Evolutionary conservation across 1,284 basidiomycete genomes (phyloP).

Genomic region (Albatrellus sp.): DNA sequence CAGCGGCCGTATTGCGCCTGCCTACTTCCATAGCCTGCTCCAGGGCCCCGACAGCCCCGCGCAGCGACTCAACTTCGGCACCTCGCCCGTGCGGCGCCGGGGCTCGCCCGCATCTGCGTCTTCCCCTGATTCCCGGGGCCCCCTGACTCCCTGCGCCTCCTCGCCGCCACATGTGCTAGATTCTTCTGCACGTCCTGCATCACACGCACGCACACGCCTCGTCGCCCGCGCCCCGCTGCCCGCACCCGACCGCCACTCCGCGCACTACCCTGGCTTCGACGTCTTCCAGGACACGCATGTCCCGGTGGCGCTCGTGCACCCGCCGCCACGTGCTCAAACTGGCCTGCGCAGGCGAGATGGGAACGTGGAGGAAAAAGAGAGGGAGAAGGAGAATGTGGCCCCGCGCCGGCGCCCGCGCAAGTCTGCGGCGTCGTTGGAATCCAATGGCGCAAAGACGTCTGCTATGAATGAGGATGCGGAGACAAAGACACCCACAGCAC

Average conservation of each 20-base stretch:
- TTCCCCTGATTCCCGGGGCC: background rate
- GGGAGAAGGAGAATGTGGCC: conserved; percentile 42
- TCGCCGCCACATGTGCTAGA: background rate
- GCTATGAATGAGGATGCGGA: background rate
- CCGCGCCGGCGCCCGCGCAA: conserved; percentile 14
- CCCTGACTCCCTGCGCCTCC: conserved; percentile 2
- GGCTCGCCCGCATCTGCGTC: background rate
- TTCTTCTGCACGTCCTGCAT: background rate
- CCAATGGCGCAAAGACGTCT: background rate
- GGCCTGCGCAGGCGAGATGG: conserved; percentile 10
- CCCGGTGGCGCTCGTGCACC: background rate
- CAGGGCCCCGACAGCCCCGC: conserved; percentile 27
- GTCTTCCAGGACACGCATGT: conserved; percentile 43
- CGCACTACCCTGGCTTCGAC: conserved; percentile 64
- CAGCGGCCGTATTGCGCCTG: conserved; percentile 13
- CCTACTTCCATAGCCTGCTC: conserved; percentile 20
- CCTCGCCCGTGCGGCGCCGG: background rate
- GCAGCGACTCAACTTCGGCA: conserved; percentile 38
- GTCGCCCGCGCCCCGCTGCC: conserved; percentile 33
- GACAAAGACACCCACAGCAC: background rate
- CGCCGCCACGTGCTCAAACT: conserved; percentile 15
- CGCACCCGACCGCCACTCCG: conserved; percentile 39
- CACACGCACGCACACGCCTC: conserved; percentile 1
- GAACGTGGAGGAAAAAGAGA: conserved; percentile 21
- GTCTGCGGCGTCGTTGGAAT: background rate